Evolutionary conservation across 495 filamentous ascomycete genomes (phyloP), one percentile per base, ranked within the genome.

Genomic region (Evernia prunastri): DNA sequence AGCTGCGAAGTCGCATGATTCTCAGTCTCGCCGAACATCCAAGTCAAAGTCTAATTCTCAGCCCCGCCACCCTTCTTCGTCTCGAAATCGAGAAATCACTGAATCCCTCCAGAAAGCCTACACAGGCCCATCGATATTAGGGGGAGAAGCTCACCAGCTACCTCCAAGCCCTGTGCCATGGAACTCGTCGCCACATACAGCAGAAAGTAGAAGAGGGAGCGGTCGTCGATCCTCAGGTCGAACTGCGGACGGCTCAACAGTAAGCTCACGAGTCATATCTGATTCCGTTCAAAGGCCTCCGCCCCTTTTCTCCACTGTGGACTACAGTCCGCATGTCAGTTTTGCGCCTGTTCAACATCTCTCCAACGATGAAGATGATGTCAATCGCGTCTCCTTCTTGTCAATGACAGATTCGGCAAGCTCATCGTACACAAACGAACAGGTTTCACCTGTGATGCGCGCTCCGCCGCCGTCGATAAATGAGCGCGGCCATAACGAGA

Each of bases 91-190:
- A 31, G 63, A 68, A 35, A 71, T 71, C 13, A 58, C 64, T 2
- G 61, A 68, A 36, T 71, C 69, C 8, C 63, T 71, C 18, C 51
- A 64, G 18, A 71, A 63, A 10, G 69, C 63, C 23, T 71, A 69
- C 56, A 66, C 66, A 18, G 67, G 58, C 25, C 60, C 61, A 37
- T 53, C 60, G 17, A 54, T 58, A 23, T 37, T 53, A 25, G 61
- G 47, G 27, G 51, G 45, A 20, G 64, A 69, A 25, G 56, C 61
- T 17, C 58, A 49, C n/a, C 51, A 66, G 42, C 61, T 69, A 39
- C 64, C 67, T 43, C 9, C 47, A 17, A 63, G 40, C 13, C 39
- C 62, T 9, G 27, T 56, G 9, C 18, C 51, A 33, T 45, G 42
- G 63, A 61, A 58, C 4, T 25, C 29, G 18, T 63, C 59, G 37